Conservation (phyloP, 352 stramenopile species). For the Globisporangium spiculum region DNA sequence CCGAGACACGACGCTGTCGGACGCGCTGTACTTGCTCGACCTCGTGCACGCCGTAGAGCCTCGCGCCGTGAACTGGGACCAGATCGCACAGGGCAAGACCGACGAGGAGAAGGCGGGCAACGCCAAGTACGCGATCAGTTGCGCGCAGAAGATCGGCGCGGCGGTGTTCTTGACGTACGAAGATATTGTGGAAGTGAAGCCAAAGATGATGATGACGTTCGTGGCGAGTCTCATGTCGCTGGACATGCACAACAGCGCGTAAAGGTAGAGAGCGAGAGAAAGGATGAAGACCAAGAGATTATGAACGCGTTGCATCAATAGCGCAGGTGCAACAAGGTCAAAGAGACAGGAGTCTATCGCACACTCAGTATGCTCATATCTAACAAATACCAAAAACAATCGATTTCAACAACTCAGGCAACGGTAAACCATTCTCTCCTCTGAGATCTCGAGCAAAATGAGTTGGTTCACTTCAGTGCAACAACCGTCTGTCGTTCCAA, state of each 20-base stretch:
- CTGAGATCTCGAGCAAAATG: neutral
- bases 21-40: conserved; percentile 84
- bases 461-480: neutral
- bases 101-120: conserved; percentile 89
- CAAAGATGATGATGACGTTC: conserved; percentile 92
- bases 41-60: conserved; percentile 85
- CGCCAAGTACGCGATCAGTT: conserved; percentile 92
- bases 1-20: conserved; percentile 72
- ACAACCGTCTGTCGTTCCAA: neutral
- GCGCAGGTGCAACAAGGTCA: neutral
- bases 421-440: neutral
- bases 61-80: conserved; percentile 90
- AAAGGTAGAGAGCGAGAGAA: neutral
- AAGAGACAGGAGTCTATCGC: neutral
- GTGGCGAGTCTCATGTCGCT: conserved; percentile 84
- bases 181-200: conserved; percentile 93
- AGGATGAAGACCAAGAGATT: neutral
- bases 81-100: conserved; percentile 52
- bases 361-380: neutral
- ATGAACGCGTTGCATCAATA: neutral
- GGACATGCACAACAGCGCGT: conserved; percentile 57
- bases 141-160: conserved; percentile 91
- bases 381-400: neutral
- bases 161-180: conserved; percentile 92
- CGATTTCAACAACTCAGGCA: neutral